Base-by-base conservation (phyloP, 1,284 basidiomycete genomes). In the Phylloboletellus chloephorus region DNA sequence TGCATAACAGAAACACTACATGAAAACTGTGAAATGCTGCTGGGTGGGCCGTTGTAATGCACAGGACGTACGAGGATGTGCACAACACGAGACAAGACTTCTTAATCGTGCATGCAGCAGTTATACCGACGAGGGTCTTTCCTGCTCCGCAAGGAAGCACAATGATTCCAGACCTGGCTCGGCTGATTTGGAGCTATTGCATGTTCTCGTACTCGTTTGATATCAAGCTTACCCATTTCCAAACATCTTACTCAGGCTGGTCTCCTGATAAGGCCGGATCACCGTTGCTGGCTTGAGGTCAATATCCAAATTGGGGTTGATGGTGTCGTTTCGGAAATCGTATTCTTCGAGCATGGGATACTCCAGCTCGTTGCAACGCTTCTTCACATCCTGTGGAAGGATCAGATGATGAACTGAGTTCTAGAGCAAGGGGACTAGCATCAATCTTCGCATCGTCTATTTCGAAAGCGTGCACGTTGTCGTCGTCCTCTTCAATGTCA, bases 51-150 rank as follows among this genome's bases (percentile, higher is more conserved):
- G 6, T 39, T 26, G 8, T 33, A n/a, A 29, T 11, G 16, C 13
- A 23, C 17, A 26, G 29, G 21, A 70, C 88, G 69, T 62, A 93
- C 90, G 90, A 91, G 33, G 92, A 96, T 17, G 94, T 97, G 66
- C 95, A 98, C 33, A 98, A 72, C 20, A 98, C 93, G n/a, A 99
- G 75, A 57, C 92, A 95, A 22, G 92, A 96, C 71, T 99, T 99
- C 70, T 97, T 97, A 69, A 98, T 96, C 13, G 96, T 98, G 59
- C 94, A 98, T 9, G 96, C 96, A 3, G 96, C 96, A 0, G 96
- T 98, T 57, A 99, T 98, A 12, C 96, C 96, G 5, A 98, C 96
- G 4, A 99, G 77, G 8, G 96, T 98, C 71, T 99, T 98, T 34
- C 96, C 96, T 22, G 96, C 96, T 47, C 96, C 96, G 60, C 96